A percentile compares a stretch with the other conserved stretches of the same genome.
Conservation (phyloP, 1,139 yeast species). For the Pichiaceae sp. region DNA sequence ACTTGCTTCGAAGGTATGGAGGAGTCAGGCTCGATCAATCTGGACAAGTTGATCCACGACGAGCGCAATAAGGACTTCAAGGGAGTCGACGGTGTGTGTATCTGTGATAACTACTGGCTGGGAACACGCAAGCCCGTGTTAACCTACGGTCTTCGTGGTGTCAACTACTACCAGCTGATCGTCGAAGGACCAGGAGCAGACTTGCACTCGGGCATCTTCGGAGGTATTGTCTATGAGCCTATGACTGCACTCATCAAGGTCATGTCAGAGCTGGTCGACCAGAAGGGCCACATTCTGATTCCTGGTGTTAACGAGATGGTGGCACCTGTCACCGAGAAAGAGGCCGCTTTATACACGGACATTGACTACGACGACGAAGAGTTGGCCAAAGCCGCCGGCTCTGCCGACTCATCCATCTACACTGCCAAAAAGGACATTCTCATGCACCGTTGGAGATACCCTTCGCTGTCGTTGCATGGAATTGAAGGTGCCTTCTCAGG, state of each 20-base stretch:
- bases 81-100: slow-evolving; percentile 89
- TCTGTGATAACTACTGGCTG: slow-evolving; percentile 96
- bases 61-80: slow-evolving; percentile 79
- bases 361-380: slow-evolving; percentile 83
- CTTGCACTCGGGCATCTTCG: slow-evolving; percentile 94
- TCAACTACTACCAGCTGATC: slow-evolving; percentile 79
- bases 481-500: slow-evolving; percentile 95
- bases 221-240: slow-evolving; percentile 97
- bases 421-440: slow-evolving; percentile 72
- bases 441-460: slow-evolving; percentile 98
- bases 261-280: slow-evolving; percentile 67
- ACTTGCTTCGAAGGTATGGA: slow-evolving; percentile 99
- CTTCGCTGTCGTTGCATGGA: slow-evolving; percentile 93
- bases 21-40: slow-evolving; percentile 91
- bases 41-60: slow-evolving; percentile 69
- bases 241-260: slow-evolving; percentile 85
- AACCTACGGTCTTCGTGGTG: slow-evolving; percentile 96
- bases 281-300: slow-evolving; percentile 72
- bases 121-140: slow-evolving; percentile 95
- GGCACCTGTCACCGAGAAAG: slow-evolving; percentile 81
- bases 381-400: slow-evolving; percentile 82
- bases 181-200: slow-evolving; percentile 94
- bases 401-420: slow-evolving; percentile 65
- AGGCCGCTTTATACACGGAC: slow-evolving; percentile 68
- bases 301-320: slow-evolving; percentile 93